Evolutionary conservation across 495 filamentous ascomycete species (phyloP).

Genomic region (Aspergillus olivimuriae): DNA sequence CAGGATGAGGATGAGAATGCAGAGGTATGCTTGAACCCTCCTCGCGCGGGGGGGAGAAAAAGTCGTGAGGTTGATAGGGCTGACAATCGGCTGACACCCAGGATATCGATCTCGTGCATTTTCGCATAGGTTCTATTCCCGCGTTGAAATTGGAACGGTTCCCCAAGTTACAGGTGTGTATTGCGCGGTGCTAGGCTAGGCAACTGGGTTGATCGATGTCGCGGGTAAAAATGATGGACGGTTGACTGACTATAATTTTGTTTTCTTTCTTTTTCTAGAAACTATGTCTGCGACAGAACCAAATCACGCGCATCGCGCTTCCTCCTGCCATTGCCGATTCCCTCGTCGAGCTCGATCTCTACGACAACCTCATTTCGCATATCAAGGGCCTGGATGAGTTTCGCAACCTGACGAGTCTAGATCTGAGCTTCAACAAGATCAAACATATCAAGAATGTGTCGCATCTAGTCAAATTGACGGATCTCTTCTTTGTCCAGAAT

Average conservation of each 20-base stretch:
- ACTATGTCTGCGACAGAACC: constrained; percentile 91
- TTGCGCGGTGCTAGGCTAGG: not conserved
- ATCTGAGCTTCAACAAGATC: constrained; percentile 98
- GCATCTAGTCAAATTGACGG: constrained; percentile 70
- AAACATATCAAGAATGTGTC: constrained; percentile 91
- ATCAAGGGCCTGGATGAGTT: constrained; percentile 78
- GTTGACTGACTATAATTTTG: not conserved
- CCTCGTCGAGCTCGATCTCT: constrained; percentile 83
- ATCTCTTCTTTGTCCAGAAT: constrained; percentile 94
- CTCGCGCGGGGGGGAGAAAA: constrained; percentile 1
- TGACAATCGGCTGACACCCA: constrained; percentile 19
- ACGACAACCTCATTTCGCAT: constrained; percentile 94
- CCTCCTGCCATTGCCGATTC: constrained; percentile 51
- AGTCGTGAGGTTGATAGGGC: no score
- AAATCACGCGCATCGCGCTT: constrained; percentile 73
- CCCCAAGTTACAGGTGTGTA: constrained; percentile 55
- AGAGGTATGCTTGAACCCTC: constrained; percentile 35
- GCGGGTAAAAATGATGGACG: not conserved
- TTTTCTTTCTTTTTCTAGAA: constrained; percentile 36
- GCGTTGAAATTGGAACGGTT: constrained; percentile 79
- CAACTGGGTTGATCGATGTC: no score
- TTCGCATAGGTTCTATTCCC: constrained; percentile 71
- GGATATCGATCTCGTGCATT: constrained; percentile 88
- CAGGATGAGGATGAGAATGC: constrained; percentile 55
- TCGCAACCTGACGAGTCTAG: constrained; percentile 66